Base-by-base conservation (phyloP, 2,329 filamentous ascomycete genomes). In the Verticillium zaregamsianum region DNA sequence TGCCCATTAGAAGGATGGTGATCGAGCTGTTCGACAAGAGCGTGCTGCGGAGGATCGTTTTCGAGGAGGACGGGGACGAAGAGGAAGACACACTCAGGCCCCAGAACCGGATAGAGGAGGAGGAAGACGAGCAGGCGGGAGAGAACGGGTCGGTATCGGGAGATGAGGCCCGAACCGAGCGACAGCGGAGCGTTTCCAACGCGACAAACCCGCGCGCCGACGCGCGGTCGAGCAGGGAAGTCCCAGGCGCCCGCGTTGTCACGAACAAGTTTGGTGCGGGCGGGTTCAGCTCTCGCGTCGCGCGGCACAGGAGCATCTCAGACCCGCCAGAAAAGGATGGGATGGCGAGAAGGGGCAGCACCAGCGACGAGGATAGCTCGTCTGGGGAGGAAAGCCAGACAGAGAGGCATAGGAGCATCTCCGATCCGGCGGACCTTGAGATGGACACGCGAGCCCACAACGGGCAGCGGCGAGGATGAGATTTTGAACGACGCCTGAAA, bases 1-100 rank as follows among this genome's bases (percentile, higher is more conserved):
- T 99, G 2, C 90, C 89, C 1, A 90, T 96, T 32, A 90, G 94
- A 64, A 89, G 94, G 55, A 93, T 97, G 76, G 90, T 97, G 39
- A 88, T 98, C 63, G 95, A 98, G 72, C 78, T 99, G 25, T 99
- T 99, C 70, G 94, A 98, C 70, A 95, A 94, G 76, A 89, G 86
- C 63, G 91, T 98, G 54, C 82, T 98, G 76, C 83, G 93, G 65
- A 86, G 87, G 66, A 91, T 97, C 63, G 90, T 99, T 14, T 88
- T 96, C 62, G 90, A 90, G 58, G 90, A 93, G 68, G 90, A 90
- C 23, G 76, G 75, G 23, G 90, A 91, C 23, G 90, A 92, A 59
- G 75, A 71, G 37, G 74, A 71, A 39, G 75, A 75, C 28, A 59
- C 45, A 6, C 28, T 45, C 7, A 33, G 23, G 12, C 58, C 58